A percentile compares a stretch with the other conserved stretches of the same genome.
Conservation (phyloP, 495 filamentous ascomycete genomes). For the Penicillium psychrofluorescens region DNA sequence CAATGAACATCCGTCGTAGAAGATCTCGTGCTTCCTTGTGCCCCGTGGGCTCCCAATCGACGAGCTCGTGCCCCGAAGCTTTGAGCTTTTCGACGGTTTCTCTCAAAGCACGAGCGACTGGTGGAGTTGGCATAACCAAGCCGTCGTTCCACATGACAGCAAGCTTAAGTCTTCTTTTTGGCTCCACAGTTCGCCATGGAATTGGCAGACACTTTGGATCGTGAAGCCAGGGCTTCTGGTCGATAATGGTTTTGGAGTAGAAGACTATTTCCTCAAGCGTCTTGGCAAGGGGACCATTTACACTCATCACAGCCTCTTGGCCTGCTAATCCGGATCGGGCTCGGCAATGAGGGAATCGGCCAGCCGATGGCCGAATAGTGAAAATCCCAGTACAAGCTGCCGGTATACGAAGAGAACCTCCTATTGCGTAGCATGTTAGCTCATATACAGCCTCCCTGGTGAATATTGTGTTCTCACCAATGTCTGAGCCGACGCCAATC, state of each 20-base stretch:
- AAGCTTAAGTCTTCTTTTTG: slow-evolving; percentile 37
- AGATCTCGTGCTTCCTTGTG: too few species aligned
- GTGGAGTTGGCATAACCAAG: slow-evolving; percentile 57
- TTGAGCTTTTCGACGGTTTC: slow-evolving; percentile 40
- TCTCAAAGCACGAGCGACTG: slow-evolving; percentile 48
- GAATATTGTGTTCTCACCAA: slow-evolving; percentile 5
- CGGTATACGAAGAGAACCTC: too few species aligned
- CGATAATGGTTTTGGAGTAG: slow-evolving; percentile 33
- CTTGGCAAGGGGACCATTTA: slow-evolving; percentile 7
- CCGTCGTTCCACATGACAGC: slow-evolving; percentile 56
- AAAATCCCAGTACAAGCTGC: slow-evolving; percentile 22
- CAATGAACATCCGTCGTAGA: too few species aligned
- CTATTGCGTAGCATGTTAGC: too few species aligned
- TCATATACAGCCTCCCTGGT: too few species aligned
- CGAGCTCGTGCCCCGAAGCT: slow-evolving; percentile 5
- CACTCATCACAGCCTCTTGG: slow-evolving; percentile 22
- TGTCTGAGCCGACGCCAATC: slow-evolving; percentile 36
- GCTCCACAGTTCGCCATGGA: slow-evolving; percentile 13
- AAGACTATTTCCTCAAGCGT: slow-evolving; percentile 1
- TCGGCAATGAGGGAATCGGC: slow-evolving; percentile 38
- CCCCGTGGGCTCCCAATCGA: too few species aligned
- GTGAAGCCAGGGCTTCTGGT: slow-evolving; percentile 43
- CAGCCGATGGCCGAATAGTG: slow-evolving; percentile 39
- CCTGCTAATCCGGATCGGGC: slow-evolving; percentile 31
- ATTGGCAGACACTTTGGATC: slow-evolving; percentile 23